These are phyloP conservation scores for Trypanosoma platydactyli DNA, from an alignment of 208 protist species.

Conservation along the genomic window DNA sequence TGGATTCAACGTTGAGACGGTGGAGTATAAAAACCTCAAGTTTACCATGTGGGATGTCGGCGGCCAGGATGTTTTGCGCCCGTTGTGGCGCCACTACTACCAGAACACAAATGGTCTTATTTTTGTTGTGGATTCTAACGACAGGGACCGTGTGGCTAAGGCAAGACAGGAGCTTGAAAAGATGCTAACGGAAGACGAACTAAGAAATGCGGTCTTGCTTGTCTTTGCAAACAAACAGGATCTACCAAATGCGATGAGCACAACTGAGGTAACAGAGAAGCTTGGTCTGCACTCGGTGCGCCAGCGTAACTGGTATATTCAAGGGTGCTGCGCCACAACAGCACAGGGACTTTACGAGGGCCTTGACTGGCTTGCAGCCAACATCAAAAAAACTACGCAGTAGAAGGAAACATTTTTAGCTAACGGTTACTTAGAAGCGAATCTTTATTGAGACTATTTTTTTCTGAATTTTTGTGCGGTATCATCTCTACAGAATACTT, in stretches of 20 bases:
- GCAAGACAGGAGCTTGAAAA: conserved; percentile 93
- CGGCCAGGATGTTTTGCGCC: conserved; percentile 96
- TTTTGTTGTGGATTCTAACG: conserved; percentile 97
- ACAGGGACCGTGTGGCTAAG: conserved; percentile 91
- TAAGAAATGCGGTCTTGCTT: conserved; percentile 95
- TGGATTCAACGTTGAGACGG: conserved; percentile 97
- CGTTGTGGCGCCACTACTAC: conserved; percentile 97
- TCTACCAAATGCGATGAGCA: conserved; percentile 97
- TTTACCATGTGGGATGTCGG: conserved; percentile 97
- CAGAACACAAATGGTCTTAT: conserved; percentile 97
- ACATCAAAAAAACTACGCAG: conserved; percentile 84
- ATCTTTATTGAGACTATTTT: not conserved
- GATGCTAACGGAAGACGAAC: conserved; percentile 97
- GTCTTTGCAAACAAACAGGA: conserved; percentile 99
- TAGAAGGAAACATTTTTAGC: conserved; percentile 19
- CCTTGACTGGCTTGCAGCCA: conserved; percentile 89
- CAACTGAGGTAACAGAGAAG: conserved; percentile 96
- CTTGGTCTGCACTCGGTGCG: conserved; percentile 93
- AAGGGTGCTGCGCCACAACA: conserved; percentile 90
- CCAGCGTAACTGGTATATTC: conserved; percentile 94
- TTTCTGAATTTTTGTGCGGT: no score
- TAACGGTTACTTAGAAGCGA: not conserved
- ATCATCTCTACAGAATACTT: no score
- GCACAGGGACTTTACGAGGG: conserved; percentile 93
- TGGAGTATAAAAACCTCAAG: conserved; percentile 97